Evolutionary conservation across 305 asterid species (phyloP), one percentile per base, ranked within the genome.

Genomic region (Fraxinus sp.): DNA sequence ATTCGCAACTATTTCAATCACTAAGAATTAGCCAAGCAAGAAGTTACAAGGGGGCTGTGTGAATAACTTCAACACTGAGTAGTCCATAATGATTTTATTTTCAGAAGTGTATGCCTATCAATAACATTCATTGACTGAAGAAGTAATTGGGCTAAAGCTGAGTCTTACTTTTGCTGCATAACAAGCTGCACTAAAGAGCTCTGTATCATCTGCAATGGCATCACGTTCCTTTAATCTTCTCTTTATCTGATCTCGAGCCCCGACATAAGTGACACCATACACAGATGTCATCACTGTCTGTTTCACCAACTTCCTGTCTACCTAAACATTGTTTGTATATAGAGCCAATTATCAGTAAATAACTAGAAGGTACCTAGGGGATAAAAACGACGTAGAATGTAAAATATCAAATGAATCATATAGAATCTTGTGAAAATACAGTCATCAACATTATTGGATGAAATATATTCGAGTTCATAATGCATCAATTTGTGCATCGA

Each of bases 251-350:
- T 94, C 97, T 75, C 98, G 93, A 71, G 98, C 98, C 79, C 98
- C 98, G 83, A 90, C 83, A 79, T 88, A 92, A n/a, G 98, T 94
- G 77, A 94, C 98, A 62, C 98, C 98, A 87, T 94, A 94, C 57
- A 94, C 98, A 82, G 98, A 94, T 86, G 98, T 94, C 98, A 94
- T 94, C 79, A 94, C 98, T 2, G 98, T 92, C 87, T 94, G 97
- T 90, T 94, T 94, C 83, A 94, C 98, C 91, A 94, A 85, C 89
- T 94, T 92, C 80, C 98, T 82, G 80, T 94, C 97, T 83, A 94
- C 97, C 98, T 94, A 85, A 82, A 83, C 49, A 85, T 26, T 81
- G 62, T 79, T 80, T 30, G 52, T 26, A 59, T 24, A 79, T 59
- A 75, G 49, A 78, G 68, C 75, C 35, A 74, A 79, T 77, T 24